Conservation (phyloP, 345 rosid species). For the Populus deltoides region DNA sequence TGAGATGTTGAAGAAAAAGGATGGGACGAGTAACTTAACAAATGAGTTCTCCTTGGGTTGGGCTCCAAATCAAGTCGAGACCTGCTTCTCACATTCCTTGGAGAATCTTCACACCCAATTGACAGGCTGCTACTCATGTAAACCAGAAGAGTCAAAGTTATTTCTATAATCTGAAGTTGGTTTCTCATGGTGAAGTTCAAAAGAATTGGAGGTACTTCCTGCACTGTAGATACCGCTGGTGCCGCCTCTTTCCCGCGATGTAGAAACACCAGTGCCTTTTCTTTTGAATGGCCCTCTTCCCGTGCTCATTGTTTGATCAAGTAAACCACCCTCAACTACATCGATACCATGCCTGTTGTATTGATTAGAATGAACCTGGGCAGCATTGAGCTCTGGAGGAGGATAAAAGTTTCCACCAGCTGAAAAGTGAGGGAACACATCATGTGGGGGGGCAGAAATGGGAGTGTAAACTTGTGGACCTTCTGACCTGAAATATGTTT, state of each 20-base stretch:
- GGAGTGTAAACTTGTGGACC: slow-evolving; percentile 7
- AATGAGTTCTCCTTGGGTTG: not conserved
- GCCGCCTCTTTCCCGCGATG: slow-evolving; percentile 18
- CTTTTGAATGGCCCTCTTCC: slow-evolving; percentile 28
- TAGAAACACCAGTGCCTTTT: slow-evolving; percentile 15
- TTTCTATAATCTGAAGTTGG: slow-evolving; percentile 19
- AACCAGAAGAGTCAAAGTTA: slow-evolving; percentile 16
- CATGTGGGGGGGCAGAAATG: slow-evolving; percentile 13
- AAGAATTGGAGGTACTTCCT: slow-evolving; percentile 33
- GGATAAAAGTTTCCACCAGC: slow-evolving; percentile 15
- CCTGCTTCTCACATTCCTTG: slow-evolving; percentile 22
- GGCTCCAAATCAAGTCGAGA: slow-evolving; percentile 16
- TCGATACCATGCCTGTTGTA: slow-evolving; percentile 5
- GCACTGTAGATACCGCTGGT: slow-evolving; percentile 16
- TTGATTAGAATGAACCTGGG: slow-evolving; percentile 9
- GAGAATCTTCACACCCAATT: slow-evolving; percentile 6
- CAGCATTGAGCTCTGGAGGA: slow-evolving; percentile 17
- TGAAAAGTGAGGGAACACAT: slow-evolving; percentile 16
- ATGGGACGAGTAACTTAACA: not conserved
- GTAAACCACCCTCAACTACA: slow-evolving; percentile 18
- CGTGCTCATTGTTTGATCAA: slow-evolving; percentile 10
- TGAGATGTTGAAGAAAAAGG: not conserved
- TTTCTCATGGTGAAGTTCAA: slow-evolving; percentile 9
- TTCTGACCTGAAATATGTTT: slow-evolving; percentile 18
- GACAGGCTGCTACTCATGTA: not conserved